A percentile compares a stretch with the other conserved stretches of the same genome.
These are phyloP conservation scores for Paramecium biaurelia DNA, from an alignment of 73 alveolate genomes.

Conservation along the genomic window DNA sequence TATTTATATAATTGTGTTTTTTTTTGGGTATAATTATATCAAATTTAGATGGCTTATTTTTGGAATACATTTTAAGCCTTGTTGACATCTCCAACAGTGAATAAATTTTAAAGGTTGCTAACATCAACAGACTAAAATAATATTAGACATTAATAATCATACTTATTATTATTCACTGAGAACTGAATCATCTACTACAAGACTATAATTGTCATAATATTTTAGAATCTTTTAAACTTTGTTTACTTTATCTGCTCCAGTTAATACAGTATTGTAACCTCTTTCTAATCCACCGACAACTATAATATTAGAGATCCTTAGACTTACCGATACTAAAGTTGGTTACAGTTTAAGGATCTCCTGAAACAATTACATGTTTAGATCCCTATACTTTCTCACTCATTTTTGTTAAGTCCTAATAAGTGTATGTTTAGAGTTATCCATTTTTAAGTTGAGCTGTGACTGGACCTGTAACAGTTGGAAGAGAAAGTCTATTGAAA, in stretches of 20 bases:
- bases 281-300: conserved; percentile 17
- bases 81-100: conserved; percentile 1
- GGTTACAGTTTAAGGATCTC: conserved; percentile 28
- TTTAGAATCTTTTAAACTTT: not conserved
- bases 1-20: conserved; percentile 1
- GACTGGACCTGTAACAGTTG: conserved; percentile 43
- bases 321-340: not conserved
- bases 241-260: not conserved
- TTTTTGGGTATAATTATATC: not conserved
- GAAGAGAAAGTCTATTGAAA: conserved; percentile 48
- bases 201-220: conserved; percentile 16
- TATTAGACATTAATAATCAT: not conserved
- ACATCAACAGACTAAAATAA: not conserved
- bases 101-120: not conserved
- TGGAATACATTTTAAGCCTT: not conserved
- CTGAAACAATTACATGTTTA: conserved; percentile 4
- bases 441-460: not conserved
- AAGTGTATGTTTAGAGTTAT: not conserved
- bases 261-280: conserved; percentile 17
- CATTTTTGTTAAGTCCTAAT: not conserved
- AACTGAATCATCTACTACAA: conserved; percentile 20
- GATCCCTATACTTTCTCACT: not conserved
- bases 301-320: not conserved
- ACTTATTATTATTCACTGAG: not conserved
- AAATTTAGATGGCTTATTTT: conserved; percentile 44